Evolutionary conservation across 495 filamentous ascomycete species (phyloP), one percentile per base, ranked within the genome.

Genomic region (Aspergillus heteromorphus): DNA sequence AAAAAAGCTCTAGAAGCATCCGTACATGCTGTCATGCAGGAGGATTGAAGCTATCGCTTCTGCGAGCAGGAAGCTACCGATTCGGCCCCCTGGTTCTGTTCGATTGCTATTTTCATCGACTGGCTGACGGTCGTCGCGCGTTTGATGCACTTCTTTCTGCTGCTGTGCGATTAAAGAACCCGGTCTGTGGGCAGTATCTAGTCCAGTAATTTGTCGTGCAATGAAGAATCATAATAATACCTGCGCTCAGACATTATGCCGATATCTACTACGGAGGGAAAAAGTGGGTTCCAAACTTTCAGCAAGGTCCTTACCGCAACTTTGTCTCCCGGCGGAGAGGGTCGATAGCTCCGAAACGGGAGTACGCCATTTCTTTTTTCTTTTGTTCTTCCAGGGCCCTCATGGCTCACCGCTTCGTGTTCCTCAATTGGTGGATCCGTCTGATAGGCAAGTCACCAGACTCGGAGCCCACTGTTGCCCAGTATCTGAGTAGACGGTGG

Each of bases 321-420:
- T 38, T 5, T 4, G 34, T 38, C 34, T 14, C 34, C 34, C 4
- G 34, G 34, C 34, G 34, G 34, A 38, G 34, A n/a, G 34, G 34
- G 10, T 38, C 11, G 34, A 38, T 9, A 38, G 34, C 34, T 14
- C 21, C 14, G 21, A 16, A 47, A 47, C 43, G 43, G 16, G 21
- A 20, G 13, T 47, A 47, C 43, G 43, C 43, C 43, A 47, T 47
- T n/a, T n/a, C n/a, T n/a, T n/a, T n/a, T n/a, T n/a, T n/a, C n/a
- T n/a, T n/a, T n/a, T 29, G 10, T 17, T 47, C 43, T n/a, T 38
- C 11, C 34, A 13, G n/a, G 34, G 34, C 10, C 21, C 43, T 27
- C 20, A n/a, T 47, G 9, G 11, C 21, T 47, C 43, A 47, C 43
- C 43, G 43, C 43, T 47, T 29, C 43, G 43, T 47, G 42, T 23